These are phyloP conservation scores for Goffeauzyma gilvescens DNA, from an alignment of 768 basidiomycete genomes.

Conservation along the genomic window DNA sequence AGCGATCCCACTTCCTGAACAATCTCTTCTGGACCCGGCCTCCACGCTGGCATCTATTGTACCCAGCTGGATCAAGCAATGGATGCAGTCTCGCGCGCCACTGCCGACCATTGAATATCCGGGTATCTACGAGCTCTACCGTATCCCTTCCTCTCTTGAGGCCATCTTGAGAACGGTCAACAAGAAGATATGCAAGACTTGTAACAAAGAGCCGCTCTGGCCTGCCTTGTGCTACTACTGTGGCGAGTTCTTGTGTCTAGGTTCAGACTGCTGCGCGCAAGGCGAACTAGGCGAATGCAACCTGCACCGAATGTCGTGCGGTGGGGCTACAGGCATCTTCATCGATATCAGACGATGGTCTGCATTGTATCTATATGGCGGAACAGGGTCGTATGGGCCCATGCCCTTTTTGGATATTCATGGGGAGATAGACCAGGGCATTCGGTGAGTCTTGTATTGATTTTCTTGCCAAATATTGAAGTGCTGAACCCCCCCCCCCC, in stretches of 20 bases:
- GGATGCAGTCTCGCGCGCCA: constrained; percentile 58
- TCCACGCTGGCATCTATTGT: constrained; percentile 34
- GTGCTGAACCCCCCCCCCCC: background rate
- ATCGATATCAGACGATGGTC: constrained; percentile 82
- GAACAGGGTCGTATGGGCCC: constrained; percentile 67
- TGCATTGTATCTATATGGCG: constrained; percentile 70
- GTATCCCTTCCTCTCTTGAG: constrained; percentile 64
- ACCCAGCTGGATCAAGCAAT: constrained; percentile 77
- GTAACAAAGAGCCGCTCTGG: constrained; percentile 58
- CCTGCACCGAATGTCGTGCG: constrained; percentile 87
- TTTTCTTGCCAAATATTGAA: background rate
- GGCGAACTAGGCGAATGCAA: constrained; percentile 72
- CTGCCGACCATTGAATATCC: constrained; percentile 65
- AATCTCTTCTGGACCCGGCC: constrained; percentile 25
- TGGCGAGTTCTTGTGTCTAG: constrained; percentile 68
- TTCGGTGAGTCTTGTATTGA: constrained; percentile 43
- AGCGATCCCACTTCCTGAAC: constrained; percentile 58
- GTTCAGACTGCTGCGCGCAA: constrained; percentile 73
- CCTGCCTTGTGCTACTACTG: constrained; percentile 85
- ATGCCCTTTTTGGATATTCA: constrained; percentile 88
- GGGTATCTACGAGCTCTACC: constrained; percentile 57
- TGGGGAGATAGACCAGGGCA: constrained; percentile 77
- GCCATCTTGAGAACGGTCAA: constrained; percentile 59
- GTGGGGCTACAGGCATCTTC: constrained; percentile 69
- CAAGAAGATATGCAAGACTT: constrained; percentile 52